Evolutionary conservation across 192 early-diverging fungal genomes (phyloP).

Genomic region (Umbelopsis isabellina): DNA sequence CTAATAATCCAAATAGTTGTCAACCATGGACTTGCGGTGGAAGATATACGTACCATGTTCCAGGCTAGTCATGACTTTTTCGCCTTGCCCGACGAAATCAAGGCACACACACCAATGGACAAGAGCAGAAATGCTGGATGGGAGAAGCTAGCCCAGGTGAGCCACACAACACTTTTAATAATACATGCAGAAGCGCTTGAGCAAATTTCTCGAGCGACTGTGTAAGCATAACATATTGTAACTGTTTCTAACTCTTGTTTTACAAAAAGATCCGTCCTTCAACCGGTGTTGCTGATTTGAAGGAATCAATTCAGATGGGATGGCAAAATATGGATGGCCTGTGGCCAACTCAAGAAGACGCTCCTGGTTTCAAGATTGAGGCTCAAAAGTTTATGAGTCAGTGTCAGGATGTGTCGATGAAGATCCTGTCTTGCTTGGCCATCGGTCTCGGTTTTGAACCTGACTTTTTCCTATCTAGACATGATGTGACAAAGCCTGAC

Average conservation of each 20-base stretch:
- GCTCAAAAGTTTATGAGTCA: conserved; percentile 29
- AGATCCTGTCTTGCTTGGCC: conserved; percentile 27
- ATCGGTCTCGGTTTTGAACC: conserved; percentile 27
- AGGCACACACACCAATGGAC: conserved; percentile 34
- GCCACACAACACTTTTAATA: too few relatives aligned
- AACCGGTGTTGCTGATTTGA: conserved; percentile 27
- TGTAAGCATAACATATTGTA: background rate
- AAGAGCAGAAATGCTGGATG: conserved; percentile 34
- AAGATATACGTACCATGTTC: conserved; percentile 28
- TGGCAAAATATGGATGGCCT: conserved; percentile 28
- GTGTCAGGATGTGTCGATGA: conserved; percentile 34
- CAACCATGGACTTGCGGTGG: conserved; percentile 28
- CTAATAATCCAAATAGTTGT: conserved; percentile 1
- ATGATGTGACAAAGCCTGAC: conserved; percentile 30
- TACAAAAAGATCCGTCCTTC: background rate
- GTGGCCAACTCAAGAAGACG: conserved; percentile 29
- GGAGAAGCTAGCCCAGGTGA: conserved; percentile 33
- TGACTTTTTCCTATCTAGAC: conserved; percentile 33
- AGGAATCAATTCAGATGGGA: conserved; percentile 35
- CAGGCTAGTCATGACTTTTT: conserved; percentile 28
- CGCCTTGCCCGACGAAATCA: conserved; percentile 30
- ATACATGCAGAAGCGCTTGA: too few relatives aligned
- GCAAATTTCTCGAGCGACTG: too few relatives aligned
- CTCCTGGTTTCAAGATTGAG: conserved; percentile 25
- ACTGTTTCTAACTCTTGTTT: too few relatives aligned